Evolutionary conservation across 2,329 filamentous ascomycete genomes (phyloP), one percentile per base, ranked within the genome.

Genomic region (Fusarium sp.): DNA sequence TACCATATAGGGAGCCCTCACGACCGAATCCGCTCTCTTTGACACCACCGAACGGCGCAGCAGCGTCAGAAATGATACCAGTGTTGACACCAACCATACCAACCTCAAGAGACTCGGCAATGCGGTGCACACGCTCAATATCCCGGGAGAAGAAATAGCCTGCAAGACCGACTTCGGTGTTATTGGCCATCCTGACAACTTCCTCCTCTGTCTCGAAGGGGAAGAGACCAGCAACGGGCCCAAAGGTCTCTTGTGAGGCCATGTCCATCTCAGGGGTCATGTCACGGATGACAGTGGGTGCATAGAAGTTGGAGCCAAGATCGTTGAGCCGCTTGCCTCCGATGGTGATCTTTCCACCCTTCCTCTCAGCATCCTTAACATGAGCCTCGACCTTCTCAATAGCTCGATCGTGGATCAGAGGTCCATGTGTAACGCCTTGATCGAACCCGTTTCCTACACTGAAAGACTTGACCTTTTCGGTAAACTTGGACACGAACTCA

Each of bases 211-310:
- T 94, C 51, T 93, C 89, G 79, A 98, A 99, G 54, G 91, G 88
- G 86, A 98, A 98, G 20, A 98, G 83, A 1, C 93, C 95, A 0
- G 95, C 95, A 1, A 98, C 93, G 6, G 96, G 96, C 0, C 96
- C 96, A 80, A 99, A 99, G 0, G 95, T 99, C 86, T 99, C 96
- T 82, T 98, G 95, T 4, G 86, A 86, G 9, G 93, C 91, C 75
- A 98, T 88, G 67, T 89, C 87, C 96, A 98, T 98, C 45, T 95
- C 91, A 65, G 88, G 86, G 16, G 87, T 97, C 91, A 97, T 95
- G 71, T 93, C 93, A 15, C 93, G 91, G 68, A 99, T 90, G 45
- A 98, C 93, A 0, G 96, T 98, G 6, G 94, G 94, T 78, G 95
- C 89, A 84, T 92, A 97, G 85, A 97, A 99, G 85, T 97, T 97